These are phyloP conservation scores for Pythium oligandrum DNA, from an alignment of 352 stramenopile genomes.

Conservation along the genomic window DNA sequence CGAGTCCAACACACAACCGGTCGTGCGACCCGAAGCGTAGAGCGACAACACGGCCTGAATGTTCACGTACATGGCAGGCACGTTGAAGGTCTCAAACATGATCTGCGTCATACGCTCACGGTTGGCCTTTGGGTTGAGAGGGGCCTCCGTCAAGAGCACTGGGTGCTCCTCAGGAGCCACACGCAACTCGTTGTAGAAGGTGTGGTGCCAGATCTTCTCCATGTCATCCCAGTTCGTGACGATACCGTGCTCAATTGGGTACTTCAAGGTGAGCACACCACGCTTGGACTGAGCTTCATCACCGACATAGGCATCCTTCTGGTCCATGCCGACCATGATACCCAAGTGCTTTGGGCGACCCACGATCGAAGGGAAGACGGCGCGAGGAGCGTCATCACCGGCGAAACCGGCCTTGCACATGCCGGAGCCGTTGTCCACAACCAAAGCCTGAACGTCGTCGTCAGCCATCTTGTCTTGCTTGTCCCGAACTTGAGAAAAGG, in stretches of 20 bases:
- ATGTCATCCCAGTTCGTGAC: slow-evolving; percentile 99
- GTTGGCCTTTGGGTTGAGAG: slow-evolving; percentile 82
- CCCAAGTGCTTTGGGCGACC: slow-evolving; percentile 94
- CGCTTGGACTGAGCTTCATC: slow-evolving; percentile 93
- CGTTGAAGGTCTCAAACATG: slow-evolving; percentile 90
- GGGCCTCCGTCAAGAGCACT: slow-evolving; percentile 86
- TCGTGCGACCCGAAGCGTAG: slow-evolving; percentile 90
- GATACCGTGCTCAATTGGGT: slow-evolving; percentile 99
- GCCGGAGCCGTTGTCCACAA: slow-evolving; percentile 49
- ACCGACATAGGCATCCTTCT: slow-evolving; percentile 93
- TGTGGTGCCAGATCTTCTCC: slow-evolving; percentile 99
- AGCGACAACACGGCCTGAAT: slow-evolving; percentile 83
- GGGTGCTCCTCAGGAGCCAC: slow-evolving; percentile 95
- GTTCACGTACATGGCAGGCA: slow-evolving; percentile 85
- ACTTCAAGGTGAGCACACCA: slow-evolving; percentile 92
- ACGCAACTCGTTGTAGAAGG: slow-evolving; percentile 98
- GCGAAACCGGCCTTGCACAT: slow-evolving; percentile 71
- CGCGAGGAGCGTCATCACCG: slow-evolving; percentile 62
- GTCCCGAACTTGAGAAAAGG: not conserved
- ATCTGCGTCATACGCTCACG: slow-evolving; percentile 84
- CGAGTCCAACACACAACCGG: slow-evolving; percentile 86
- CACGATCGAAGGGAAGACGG: slow-evolving; percentile 93
- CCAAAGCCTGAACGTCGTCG: slow-evolving; percentile 41
- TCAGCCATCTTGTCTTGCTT: slow-evolving; percentile 12
- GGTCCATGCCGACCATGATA: slow-evolving; percentile 98